These are phyloP conservation scores for Solanum bukasovii DNA, from an alignment of 257 asterid genomes.

Conservation along the genomic window DNA sequence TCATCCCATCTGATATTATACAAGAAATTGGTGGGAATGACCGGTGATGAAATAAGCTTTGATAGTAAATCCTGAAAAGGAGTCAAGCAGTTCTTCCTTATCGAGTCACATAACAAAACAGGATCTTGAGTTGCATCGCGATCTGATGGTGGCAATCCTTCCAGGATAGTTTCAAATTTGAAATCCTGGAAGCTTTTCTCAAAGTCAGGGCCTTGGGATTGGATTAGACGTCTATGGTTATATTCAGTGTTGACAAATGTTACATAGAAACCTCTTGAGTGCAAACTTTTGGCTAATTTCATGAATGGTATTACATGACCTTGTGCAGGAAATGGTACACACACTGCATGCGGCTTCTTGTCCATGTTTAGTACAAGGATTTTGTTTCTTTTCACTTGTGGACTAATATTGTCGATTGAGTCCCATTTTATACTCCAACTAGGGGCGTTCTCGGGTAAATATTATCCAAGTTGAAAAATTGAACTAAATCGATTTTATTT, in stretches of 20 bases:
- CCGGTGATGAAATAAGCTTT: not conserved
- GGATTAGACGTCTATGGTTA: not conserved
- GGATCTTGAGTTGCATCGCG: not conserved
- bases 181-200: not conserved
- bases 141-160: not conserved
- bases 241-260: not conserved
- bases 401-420: not conserved
- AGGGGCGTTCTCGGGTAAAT: too few species aligned
- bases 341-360: not conserved
- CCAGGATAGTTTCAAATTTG: not conserved
- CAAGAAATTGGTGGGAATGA: not conserved
- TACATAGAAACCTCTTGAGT: not conserved
- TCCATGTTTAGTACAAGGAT: not conserved
- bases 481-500: too few species aligned
- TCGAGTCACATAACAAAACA: not conserved
- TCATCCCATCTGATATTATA: not conserved
- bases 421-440: not conserved
- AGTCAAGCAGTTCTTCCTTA: not conserved
- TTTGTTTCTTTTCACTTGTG: not conserved
- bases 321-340: not conserved
- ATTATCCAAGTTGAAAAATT: too few species aligned
- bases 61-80: not conserved
- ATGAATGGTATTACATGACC: not conserved
- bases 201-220: not conserved
- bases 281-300: not conserved